Evolutionary conservation across 768 basidiomycete genomes (phyloP), one percentile per base, ranked within the genome.

Genomic region (Tulasnella sp.): DNA sequence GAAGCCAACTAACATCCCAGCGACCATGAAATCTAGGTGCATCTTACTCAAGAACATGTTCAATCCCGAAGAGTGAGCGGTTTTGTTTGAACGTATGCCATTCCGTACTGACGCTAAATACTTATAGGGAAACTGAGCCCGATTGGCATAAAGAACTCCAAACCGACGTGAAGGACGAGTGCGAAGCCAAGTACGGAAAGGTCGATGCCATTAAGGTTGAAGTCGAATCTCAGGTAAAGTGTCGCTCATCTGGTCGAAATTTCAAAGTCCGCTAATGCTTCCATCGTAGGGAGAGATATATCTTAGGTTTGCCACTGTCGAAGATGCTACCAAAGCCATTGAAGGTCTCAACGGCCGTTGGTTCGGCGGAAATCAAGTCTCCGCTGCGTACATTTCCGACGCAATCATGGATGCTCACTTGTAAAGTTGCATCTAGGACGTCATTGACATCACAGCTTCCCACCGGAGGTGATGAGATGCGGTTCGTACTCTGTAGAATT

Each of bases 101-200:
- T 34, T 40, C 40, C 68, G 75, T 72, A 35, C 62, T 62, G 41
- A 14, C 69, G 14, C 35, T 29, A 68, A 40, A 1, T 39, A 29
- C 74, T 72, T 74, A 17, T 77, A 96, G 94, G 80, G 97, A 98
- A 84, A 95, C 93, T 16, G 97, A 95, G 75, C 87, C 86, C 62
- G 92, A 98, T 77, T 99, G 97, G 97, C 94, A 98, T 78, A 91
- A 87, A 74, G 97, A 98, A 72, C 89, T 99, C 62, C 92, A 89
- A 69, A 95, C 98, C 19, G 97, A 99, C 78, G 95, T 98, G 78
- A 97, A 94, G 82, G 87, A 87, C 74, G 97, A 99, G 84, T 91
- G 92, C 76, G 91, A 95, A 81, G 83, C 82, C 72, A 95, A 96
- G 81, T 98, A 97, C 78, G 97, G 97, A 67, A 81, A 80, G 63